A percentile compares a stretch with the other conserved stretches of the same genome.
These are phyloP conservation scores for Isoetes taiwanensis DNA, from an alignment of 75 land plant genomes.

Conservation along the genomic window DNA sequence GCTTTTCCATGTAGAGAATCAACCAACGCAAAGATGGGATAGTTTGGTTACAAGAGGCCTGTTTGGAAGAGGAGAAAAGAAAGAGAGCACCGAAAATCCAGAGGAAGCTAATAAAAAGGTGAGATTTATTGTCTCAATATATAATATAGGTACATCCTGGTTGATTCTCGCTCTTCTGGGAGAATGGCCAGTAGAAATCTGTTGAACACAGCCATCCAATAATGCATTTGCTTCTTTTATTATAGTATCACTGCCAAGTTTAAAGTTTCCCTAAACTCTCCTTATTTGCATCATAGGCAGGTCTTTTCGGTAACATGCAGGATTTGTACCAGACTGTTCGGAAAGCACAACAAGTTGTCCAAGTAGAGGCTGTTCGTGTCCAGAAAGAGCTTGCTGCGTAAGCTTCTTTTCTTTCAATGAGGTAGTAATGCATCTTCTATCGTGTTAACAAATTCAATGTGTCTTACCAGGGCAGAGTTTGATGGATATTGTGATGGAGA, in stretches of 20 bases:
- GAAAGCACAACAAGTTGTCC: not conserved
- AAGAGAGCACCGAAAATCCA: not conserved
- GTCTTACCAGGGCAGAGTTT: constrained; percentile 75
- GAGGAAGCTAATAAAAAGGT: constrained; percentile 17
- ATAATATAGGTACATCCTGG: not conserved
- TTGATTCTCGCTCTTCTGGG: not conserved
- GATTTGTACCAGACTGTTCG: constrained; percentile 1
- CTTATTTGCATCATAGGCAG: too few relatives aligned
- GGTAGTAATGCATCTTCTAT: not conserved
- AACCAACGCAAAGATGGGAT: too few relatives aligned
- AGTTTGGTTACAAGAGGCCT: too few relatives aligned
- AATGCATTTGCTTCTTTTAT: too few relatives aligned
- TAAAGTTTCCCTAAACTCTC: too few relatives aligned
- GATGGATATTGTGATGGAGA: constrained; percentile 99
- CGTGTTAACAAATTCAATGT: not conserved
- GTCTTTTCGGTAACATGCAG: constrained; percentile 34
- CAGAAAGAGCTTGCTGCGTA: constrained; percentile 8
- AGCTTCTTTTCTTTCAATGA: not conserved
- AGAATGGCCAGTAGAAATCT: too few relatives aligned
- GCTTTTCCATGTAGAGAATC: too few relatives aligned
- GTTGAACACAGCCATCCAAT: too few relatives aligned
- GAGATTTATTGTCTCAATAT: not conserved
- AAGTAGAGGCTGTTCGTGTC: not conserved
- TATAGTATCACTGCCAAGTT: not conserved
- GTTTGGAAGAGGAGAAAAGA: constrained; percentile 14